Conservation (phyloP, 345 rosid genomes). For the Viola odorata region DNA sequence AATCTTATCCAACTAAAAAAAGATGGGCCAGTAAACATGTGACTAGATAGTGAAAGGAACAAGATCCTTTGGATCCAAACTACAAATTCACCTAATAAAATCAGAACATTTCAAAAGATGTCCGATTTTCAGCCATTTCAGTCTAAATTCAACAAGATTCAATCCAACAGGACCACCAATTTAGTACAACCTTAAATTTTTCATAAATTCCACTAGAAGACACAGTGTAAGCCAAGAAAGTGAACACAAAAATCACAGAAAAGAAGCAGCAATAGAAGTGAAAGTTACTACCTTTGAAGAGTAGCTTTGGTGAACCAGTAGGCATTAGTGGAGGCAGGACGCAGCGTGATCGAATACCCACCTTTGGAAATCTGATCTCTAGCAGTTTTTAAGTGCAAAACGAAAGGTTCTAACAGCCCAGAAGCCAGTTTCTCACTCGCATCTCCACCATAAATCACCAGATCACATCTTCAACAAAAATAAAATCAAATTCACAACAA, state of each 20-base stretch:
- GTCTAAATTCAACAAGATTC: neutral
- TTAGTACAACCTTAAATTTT: too few relatives aligned
- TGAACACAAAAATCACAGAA: neutral
- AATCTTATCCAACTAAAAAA: too few relatives aligned
- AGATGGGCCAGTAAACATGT: too few relatives aligned
- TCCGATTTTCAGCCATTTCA: neutral
- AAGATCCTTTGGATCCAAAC: too few relatives aligned
- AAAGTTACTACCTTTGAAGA: slow-evolving; percentile 53
- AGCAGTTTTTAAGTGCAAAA: slow-evolving; percentile 68
- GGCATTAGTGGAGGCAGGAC: slow-evolving; percentile 41
- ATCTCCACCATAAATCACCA: slow-evolving; percentile 68
- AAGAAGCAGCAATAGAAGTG: neutral
- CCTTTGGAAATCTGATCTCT: slow-evolving; percentile 89
- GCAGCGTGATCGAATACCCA: slow-evolving; percentile 82
- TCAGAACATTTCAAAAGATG: neutral
- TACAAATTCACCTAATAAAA: too few relatives aligned
- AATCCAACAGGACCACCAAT: neutral
- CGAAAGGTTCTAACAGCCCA: slow-evolving; percentile 78
- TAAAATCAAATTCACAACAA: neutral
- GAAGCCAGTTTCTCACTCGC: slow-evolving; percentile 82
- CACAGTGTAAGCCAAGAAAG: neutral
- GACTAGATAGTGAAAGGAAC: too few relatives aligned
- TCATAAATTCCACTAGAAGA: neutral
- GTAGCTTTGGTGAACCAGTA: slow-evolving; percentile 92
- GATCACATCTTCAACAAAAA: slow-evolving; percentile 61